Evolutionary conservation across 257 asterid species (phyloP), one percentile per base, ranked within the genome.

Genomic region (Ballota nigra): DNA sequence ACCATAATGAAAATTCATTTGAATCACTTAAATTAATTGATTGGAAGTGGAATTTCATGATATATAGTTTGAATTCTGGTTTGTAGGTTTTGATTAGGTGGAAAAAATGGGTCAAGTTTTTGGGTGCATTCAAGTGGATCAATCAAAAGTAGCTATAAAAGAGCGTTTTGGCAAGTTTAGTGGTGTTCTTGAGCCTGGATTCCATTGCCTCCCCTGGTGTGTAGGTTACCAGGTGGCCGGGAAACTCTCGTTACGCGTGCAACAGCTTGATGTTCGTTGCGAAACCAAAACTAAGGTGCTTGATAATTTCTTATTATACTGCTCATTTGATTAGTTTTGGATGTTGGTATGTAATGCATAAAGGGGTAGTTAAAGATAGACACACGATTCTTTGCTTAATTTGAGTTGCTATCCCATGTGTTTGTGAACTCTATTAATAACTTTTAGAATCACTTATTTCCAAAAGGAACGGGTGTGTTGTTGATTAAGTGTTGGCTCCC

Each of bases 161-260:
- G 84, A 80, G 40, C 69, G 67, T 13, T 80, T 77, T 57, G 85
- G 85, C n/a, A 77, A 70, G 66, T 81, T 61, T 38, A 80, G 43
- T 4, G 49, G 74, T 3, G 71, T 81, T 6, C 80, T 81, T 15
- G 63, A 81, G 75, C 82, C 85, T 6, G 82, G 82, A 3, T 81
- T 77, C 77, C 85, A 81, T 52, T 81, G 82, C 47, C 19, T 81
- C 59, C 85, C 85, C 0, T 81, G 85, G 85, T 69, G 75, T 34
- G 16, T 81, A 8, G 85, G 85, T 38, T 63, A 73, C 55, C 70
- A 66, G 69, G 15, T 77, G 36, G 82, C 85, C 3, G 80, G 85
- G 24, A 5, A 43, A 19, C 72, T 81, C 4, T 45, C 85, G 15
- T 73, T 77, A 28, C 77, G 82, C 22, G 47, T 77, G 18, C 85